A percentile compares a stretch with the other conserved stretches of the same genome.
Evolutionary conservation across 805 yeast species (phyloP).

Genomic region (Huiozyma sinensis): DNA sequence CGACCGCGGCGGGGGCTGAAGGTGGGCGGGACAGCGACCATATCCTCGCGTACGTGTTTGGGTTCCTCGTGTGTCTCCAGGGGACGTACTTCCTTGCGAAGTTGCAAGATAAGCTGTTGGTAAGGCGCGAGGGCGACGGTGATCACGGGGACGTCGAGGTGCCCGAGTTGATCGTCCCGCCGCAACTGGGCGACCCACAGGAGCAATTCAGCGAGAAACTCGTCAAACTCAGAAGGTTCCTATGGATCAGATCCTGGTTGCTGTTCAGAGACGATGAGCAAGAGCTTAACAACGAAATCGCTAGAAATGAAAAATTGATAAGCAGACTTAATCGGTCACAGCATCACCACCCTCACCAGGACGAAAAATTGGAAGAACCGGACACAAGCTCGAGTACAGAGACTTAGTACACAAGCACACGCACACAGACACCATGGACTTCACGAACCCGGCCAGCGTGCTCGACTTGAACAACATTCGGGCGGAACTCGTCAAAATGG

Average conservation of each 20-base stretch:
- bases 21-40: not conserved
- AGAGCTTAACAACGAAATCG: conserved; percentile 28
- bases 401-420: not conserved
- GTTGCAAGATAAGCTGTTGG: conserved; percentile 28
- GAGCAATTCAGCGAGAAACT: conserved; percentile 41
- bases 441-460: conserved; percentile 71
- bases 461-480: conserved; percentile 75
- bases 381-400: not conserved
- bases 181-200: conserved; percentile 37
- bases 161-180: conserved; percentile 21
- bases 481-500: conserved; percentile 80
- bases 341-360: too few relatives aligned
- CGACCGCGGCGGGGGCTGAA: conserved; percentile 6
- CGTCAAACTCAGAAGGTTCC: conserved; percentile 44
- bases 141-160: conserved; percentile 24
- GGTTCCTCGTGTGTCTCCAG: conserved; percentile 32
- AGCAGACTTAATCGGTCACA: conserved; percentile 31
- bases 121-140: conserved; percentile 9
- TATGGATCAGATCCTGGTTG: conserved; percentile 41
- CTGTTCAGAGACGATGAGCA: conserved; percentile 19
- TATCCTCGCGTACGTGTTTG: conserved; percentile 22
- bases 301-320: conserved; percentile 67
- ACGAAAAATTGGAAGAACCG: conserved; percentile 6
- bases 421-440: conserved; percentile 50
- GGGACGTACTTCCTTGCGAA: conserved; percentile 32